Evolutionary conservation across 164 flowering plant species (phyloP).

Genomic region (Macadamia tetraphylla): DNA sequence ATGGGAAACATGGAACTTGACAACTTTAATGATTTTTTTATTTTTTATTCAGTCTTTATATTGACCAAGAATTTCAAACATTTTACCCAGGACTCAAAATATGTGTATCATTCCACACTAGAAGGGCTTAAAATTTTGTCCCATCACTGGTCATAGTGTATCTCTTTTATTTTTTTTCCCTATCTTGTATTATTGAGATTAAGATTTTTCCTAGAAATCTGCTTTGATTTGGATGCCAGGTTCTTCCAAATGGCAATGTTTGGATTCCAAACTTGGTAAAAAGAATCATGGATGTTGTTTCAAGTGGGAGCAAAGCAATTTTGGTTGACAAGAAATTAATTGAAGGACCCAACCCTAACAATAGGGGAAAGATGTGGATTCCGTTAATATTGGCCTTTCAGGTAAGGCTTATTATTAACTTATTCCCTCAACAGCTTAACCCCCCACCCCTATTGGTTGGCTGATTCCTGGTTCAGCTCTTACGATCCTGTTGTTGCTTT

Average conservation of each 20-base stretch:
- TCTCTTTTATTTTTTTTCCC: neutral
- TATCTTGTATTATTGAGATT: neutral
- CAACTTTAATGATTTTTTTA: no score
- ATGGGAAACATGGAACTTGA: no score
- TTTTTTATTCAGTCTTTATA: no score
- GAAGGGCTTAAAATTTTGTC: no score
- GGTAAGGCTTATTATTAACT: constrained; percentile 31
- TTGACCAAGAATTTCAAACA: no score
- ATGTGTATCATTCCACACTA: no score
- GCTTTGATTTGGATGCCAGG: constrained; percentile 28
- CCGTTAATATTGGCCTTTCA: constrained; percentile 68
- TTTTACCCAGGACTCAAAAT: no score
- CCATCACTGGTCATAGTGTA: neutral
- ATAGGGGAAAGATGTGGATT: constrained; percentile 58
- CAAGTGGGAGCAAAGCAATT: constrained; percentile 60
- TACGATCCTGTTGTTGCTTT: constrained; percentile 5
- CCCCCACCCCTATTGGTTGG: neutral
- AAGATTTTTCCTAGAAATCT: neutral
- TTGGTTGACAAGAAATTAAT: constrained; percentile 81
- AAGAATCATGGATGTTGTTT: constrained; percentile 52
- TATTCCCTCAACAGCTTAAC: no score
- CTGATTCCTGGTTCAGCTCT: neutral
- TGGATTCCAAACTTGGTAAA: constrained; percentile 80
- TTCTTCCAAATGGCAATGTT: constrained; percentile 80
- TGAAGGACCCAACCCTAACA: constrained; percentile 86